These are phyloP conservation scores for Fusarium sp. DNA, from an alignment of 2,329 filamentous ascomycete genomes.

Conservation along the genomic window DNA sequence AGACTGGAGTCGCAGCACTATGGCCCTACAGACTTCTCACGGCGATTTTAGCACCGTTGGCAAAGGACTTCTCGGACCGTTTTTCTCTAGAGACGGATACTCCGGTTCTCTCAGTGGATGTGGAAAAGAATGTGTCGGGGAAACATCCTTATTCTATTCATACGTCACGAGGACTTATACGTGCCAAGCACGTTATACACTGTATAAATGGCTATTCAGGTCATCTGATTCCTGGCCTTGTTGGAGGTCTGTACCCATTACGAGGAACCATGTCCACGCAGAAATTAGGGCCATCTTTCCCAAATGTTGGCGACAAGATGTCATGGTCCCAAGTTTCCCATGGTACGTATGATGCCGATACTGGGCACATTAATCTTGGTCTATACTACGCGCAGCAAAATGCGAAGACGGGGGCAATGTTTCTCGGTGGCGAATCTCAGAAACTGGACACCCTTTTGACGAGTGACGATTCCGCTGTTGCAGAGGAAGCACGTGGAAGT, in stretches of 20 bases:
- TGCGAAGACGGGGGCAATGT: conserved; percentile 59
- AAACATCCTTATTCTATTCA: conserved; percentile 57
- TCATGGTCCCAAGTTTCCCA: conserved; percentile 65
- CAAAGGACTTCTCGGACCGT: conserved; percentile 47
- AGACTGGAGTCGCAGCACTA: conserved; percentile 61
- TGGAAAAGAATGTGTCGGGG: conserved; percentile 26
- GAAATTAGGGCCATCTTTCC: conserved; percentile 54
- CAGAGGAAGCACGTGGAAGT: conserved; percentile 53
- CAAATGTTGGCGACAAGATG: conserved; percentile 46
- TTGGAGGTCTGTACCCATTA: conserved; percentile 60
- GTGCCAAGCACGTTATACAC: conserved; percentile 66
- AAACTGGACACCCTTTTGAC: conserved; percentile 58
- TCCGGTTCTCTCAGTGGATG: conserved; percentile 46
- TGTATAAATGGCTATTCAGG: conserved; percentile 69
- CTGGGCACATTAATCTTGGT: conserved; percentile 55
- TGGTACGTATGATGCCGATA: conserved; percentile 63
- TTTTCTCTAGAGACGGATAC: conserved; percentile 59
- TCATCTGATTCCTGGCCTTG: conserved; percentile 64
- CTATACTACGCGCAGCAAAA: conserved; percentile 51
- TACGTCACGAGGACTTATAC: conserved; percentile 63
- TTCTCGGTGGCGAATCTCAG: conserved; percentile 67
- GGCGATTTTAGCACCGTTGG: conserved; percentile 56
- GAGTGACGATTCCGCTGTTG: conserved; percentile 60
- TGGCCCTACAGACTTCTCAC: conserved; percentile 66
- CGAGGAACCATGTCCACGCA: conserved; percentile 66